Evolutionary conservation across 495 filamentous ascomycete species (phyloP).

Genomic region (Opeltia flavorubescens): DNA sequence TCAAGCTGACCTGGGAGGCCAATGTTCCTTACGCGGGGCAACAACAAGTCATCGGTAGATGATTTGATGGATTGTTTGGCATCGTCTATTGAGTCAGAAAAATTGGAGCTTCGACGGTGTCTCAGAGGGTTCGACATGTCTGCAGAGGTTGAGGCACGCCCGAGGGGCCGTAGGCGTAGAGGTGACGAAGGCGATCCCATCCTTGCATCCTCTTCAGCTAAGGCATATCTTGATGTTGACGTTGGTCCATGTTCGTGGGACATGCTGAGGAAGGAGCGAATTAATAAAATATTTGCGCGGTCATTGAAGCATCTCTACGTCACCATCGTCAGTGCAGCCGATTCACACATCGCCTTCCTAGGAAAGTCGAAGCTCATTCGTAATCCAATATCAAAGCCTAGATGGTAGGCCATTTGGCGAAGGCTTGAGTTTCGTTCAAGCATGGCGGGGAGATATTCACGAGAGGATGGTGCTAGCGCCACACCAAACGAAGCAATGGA

Average conservation of each 20-base stretch:
- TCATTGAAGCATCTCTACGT: too few relatives aligned
- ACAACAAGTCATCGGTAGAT: slow-evolving; percentile 59
- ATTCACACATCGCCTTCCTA: too few relatives aligned
- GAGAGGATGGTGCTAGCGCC: too few relatives aligned
- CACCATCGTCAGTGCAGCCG: too few relatives aligned
- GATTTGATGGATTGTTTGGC: slow-evolving; percentile 50
- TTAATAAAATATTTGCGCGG: background rate
- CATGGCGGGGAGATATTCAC: too few relatives aligned
- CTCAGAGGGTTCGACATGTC: slow-evolving; percentile 20
- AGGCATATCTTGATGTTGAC: background rate
- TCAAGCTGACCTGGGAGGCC: slow-evolving; percentile 24
- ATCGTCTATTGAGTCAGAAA: slow-evolving; percentile 59
- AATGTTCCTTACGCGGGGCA: slow-evolving; percentile 38
- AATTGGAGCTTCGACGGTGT: slow-evolving; percentile 56
- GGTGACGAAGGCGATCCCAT: slow-evolving; percentile 9
- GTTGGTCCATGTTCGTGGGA: background rate
- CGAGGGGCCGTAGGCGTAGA: slow-evolving; percentile 29
- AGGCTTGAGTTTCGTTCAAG: too few relatives aligned
- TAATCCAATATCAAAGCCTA: too few relatives aligned
- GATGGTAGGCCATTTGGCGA: too few relatives aligned
- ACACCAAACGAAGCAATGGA: too few relatives aligned
- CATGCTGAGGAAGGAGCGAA: too few relatives aligned
- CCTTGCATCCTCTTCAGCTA: background rate
- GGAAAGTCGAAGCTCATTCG: too few relatives aligned
- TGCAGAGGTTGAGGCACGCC: slow-evolving; percentile 28